These are phyloP conservation scores for Pseudovirgaria hyperparasitica DNA, from an alignment of 2,329 filamentous ascomycete genomes.

Conservation along the genomic window DNA sequence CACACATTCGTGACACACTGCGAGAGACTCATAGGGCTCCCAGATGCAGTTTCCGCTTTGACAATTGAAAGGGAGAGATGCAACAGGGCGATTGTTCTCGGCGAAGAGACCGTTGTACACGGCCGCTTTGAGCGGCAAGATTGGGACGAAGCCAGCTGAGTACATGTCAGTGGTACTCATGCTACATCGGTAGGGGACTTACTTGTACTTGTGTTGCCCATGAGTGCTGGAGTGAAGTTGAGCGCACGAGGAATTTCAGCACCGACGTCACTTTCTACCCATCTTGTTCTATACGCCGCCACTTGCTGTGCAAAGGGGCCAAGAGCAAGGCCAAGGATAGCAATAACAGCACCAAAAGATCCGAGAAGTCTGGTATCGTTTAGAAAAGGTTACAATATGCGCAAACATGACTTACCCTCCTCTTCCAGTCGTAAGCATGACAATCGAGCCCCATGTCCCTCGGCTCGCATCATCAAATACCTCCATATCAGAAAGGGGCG, in stretches of 20 bases:
- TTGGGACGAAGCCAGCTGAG: slow-evolving; percentile 5
- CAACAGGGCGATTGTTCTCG: slow-evolving; percentile 5
- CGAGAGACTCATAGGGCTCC: slow-evolving; percentile 16
- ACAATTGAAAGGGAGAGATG: slow-evolving; percentile 12
- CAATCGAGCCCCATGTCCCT: slow-evolving; percentile 16
- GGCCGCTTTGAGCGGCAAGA: slow-evolving; percentile 13
- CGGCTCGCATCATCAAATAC: slow-evolving; percentile 21
- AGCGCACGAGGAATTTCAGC: slow-evolving; percentile 4
- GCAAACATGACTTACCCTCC: slow-evolving; percentile 10
- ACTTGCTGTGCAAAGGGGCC: slow-evolving; percentile 6
- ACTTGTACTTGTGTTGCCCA: slow-evolving; percentile 4
- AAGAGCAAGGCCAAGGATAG: slow-evolving; percentile 1
- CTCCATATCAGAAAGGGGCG: slow-evolving; percentile 14
- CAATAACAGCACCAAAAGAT: no score
- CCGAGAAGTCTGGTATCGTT: no score
- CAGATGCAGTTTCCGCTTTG: slow-evolving; percentile 22
- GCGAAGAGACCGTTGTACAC: slow-evolving; percentile 19
- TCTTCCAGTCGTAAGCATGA: slow-evolving; percentile 13
- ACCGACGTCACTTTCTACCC: slow-evolving; percentile 1
- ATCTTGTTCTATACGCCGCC: slow-evolving; percentile 4
- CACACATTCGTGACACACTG: slow-evolving; percentile 11
- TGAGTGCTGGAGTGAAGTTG: slow-evolving; percentile 6
- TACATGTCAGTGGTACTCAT: neutral
- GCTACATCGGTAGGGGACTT: no score
- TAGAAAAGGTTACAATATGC: no score